These are phyloP conservation scores for Populus nigra DNA, from an alignment of 345 rosid species.

Conservation along the genomic window DNA sequence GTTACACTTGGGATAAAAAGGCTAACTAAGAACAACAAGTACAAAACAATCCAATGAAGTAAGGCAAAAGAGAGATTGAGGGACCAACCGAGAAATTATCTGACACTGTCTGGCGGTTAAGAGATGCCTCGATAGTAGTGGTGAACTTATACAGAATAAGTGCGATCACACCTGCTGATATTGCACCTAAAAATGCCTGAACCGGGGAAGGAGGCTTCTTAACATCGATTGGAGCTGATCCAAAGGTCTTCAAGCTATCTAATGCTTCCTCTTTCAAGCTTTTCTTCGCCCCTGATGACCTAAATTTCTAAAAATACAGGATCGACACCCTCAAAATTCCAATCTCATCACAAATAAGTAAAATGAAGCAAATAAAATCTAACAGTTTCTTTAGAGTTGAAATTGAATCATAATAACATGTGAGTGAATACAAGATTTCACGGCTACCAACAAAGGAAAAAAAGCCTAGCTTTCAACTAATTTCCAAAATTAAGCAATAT, in stretches of 20 bases:
- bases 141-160: conserved; percentile 85
- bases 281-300: conserved; percentile 67
- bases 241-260: conserved; percentile 62
- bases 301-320: conserved; percentile 51
- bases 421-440: too few species aligned
- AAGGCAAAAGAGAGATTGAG: neutral
- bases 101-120: conserved; percentile 72
- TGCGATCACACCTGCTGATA: conserved; percentile 76
- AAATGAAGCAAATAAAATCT: neutral
- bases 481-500: too few species aligned
- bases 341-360: neutral
- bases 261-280: conserved; percentile 77
- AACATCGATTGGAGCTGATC: conserved; percentile 51
- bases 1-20: neutral
- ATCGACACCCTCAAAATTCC: conserved; percentile 6
- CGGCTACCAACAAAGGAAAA: neutral
- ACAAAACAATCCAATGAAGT: neutral
- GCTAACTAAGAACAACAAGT: neutral
- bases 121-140: conserved; percentile 64
- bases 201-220: conserved; percentile 62
- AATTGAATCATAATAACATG: neutral
- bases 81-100: conserved; percentile 68
- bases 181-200: conserved; percentile 76
- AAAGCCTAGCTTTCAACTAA: too few species aligned
- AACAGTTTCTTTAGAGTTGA: neutral